These are phyloP conservation scores for Pseudonitzschia pungens DNA, from an alignment of 108 stramenopile genomes.

Conservation along the genomic window DNA sequence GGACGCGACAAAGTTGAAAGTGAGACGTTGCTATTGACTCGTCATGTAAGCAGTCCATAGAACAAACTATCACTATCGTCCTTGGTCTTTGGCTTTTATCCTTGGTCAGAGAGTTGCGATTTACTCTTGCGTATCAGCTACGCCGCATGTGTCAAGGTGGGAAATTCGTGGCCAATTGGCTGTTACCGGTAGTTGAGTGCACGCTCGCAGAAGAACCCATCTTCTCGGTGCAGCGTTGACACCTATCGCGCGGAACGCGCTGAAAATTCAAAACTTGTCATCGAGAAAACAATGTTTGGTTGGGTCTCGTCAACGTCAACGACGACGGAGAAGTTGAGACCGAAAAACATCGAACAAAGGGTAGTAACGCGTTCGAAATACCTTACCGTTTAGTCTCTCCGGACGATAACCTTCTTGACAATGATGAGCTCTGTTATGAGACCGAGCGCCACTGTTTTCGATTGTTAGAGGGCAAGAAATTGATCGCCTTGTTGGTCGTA, in stretches of 20 bases:
- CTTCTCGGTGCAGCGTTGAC: not conserved
- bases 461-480: not conserved
- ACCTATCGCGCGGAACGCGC: not conserved
- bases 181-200: not conserved
- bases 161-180: constrained; percentile 3
- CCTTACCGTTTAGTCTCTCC: not conserved
- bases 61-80: not conserved
- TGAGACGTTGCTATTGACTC: not conserved
- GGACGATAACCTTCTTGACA: not conserved
- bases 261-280: not conserved
- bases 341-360: not conserved
- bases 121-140: not conserved
- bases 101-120: not conserved
- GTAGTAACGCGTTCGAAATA: not conserved
- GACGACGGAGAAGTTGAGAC: not conserved
- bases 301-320: not conserved
- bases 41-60: not conserved
- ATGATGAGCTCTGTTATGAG: not conserved
- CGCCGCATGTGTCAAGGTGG: not conserved
- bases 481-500: not conserved
- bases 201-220: constrained; percentile 1
- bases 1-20: not conserved
- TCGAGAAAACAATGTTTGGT: not conserved
- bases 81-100: not conserved
- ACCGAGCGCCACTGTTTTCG: not conserved